Evolutionary conservation across 345 rosid species (phyloP), one percentile per base, ranked within the genome.

Genomic region (Trapa bicornis): DNA sequence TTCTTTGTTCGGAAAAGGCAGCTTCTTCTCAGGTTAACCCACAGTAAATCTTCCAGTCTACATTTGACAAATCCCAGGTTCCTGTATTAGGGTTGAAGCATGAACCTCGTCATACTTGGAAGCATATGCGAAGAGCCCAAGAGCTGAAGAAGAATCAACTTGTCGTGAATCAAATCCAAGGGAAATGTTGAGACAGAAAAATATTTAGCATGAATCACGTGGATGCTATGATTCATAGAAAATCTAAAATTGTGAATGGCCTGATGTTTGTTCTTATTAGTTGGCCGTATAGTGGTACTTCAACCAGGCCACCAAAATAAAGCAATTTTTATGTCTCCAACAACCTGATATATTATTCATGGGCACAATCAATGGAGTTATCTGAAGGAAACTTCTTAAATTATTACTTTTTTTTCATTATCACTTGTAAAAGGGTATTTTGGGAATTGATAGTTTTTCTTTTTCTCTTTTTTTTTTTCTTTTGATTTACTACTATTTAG

Each of bases 291-390:
- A 94, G 77, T 56, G 99, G 97, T 69, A 96, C 95, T 70, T 94
- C 99, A 16, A 94, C 92, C 78, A 91, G 78, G 74, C 97, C 96
- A 76, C 99, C 97, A 80, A 94, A 22, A 90, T 48, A 91, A 96
- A 0, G 89, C 92, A 68, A 92, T 97, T 79, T 87, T 91, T 50
- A 72, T 77, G 72, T 94, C 99, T 72, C 97, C 97, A 79, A 91
- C 85, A 67, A 91, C 92, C 97, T 94, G 75, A 45, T 11, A 37
- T 36, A 78, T 67, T 32, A 73, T n/a, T 58, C 3, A 58, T 13
- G n/a, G 42, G 41, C 3, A 7, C 17, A 38, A 53, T 53, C 17
- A 50, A 47, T 1, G 32, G 2, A 67, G 22, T 54, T 29, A 41
- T 67, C 37, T 1, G 5, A 17, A 17, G 39, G n/a, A 42, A 14